Base-by-base conservation (phyloP, 768 basidiomycete genomes). In the Psilocybe tampanensis region DNA sequence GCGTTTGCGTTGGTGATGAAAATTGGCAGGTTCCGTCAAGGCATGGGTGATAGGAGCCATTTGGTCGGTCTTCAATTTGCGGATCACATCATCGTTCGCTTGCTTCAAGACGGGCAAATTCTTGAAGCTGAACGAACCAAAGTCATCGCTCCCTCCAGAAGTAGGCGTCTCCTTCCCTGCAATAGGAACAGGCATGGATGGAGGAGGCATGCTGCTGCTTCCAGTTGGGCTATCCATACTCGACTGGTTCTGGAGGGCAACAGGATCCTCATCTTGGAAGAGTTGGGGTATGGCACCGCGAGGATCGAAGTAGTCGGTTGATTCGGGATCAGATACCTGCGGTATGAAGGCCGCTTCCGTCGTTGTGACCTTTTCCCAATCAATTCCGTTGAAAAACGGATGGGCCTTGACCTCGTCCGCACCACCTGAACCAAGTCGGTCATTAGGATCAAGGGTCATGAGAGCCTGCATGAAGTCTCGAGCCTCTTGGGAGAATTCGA, bases 221-320 rank as follows among this genome's bases (percentile, higher is more conserved):
- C 71, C 71, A 11, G 60, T 65, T 26, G 80, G 80, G 50, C 81
- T 78, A 55, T 89, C 88, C 49, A 76, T 61, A 17, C 69, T 68
- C 17, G 75, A 70, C 57, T 80, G 78, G 24, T 76, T 79, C n/a
- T 85, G 74, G 50, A 86, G 70, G 51, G 84, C 74, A 61, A 84
- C 67, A 42, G 80, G 78, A 48, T 94, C 93, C 45, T 95, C 93
- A 56, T 98, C 96, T 45, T 94, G 89, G 81, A 98, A 97, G 33
- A 92, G 75, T 67, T 94, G 92, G 26, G 89, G 85, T 43, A 92
- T 85, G 15, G 96, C 96, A 3, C 97, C 97, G 43, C 97, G 88
- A 59, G 95, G 85, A 74, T 99, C 97, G 66, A 99, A 99, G 75
- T 99, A 99, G 71, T 99, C 97, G n/a, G 97, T 99, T 19, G 94